These are phyloP conservation scores for Crithidia fasciculata DNA, from an alignment of 208 protist species.

Conservation along the genomic window DNA sequence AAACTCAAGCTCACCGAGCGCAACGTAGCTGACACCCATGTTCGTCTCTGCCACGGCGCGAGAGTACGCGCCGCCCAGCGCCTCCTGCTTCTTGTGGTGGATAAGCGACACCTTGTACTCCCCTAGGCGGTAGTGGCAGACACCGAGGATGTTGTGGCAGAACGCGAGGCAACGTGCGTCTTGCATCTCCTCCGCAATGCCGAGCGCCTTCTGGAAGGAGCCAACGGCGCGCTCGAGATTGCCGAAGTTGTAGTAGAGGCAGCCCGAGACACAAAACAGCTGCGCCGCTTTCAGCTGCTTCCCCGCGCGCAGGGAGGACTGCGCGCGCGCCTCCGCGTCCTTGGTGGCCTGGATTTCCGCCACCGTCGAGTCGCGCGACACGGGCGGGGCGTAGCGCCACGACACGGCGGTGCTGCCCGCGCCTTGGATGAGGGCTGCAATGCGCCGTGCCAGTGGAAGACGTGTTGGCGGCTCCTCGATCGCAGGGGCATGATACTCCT, in stretches of 20 bases:
- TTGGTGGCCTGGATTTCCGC: conserved; percentile 52
- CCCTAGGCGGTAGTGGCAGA: conserved; percentile 71
- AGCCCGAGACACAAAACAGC: conserved; percentile 62
- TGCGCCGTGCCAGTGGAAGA: conserved; percentile 62
- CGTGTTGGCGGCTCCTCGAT: conserved; percentile 73
- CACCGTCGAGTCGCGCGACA: conserved; percentile 23
- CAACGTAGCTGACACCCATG: conserved; percentile 85
- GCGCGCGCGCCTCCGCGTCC: conserved; percentile 72
- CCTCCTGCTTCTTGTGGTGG: conserved; percentile 86
- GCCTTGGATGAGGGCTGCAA: conserved; percentile 80
- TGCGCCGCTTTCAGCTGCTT: conserved; percentile 56
- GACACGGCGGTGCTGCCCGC: conserved; percentile 52
- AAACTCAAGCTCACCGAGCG: conserved; percentile 81
- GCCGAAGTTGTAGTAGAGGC: conserved; percentile 84
- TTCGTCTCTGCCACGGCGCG: conserved; percentile 86
- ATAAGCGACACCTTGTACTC: conserved; percentile 81
- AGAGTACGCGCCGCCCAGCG: conserved; percentile 78
- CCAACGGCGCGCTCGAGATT: conserved; percentile 72
- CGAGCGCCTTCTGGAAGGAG: conserved; percentile 59
- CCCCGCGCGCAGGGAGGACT: conserved; percentile 58
- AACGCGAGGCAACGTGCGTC: conserved; percentile 70
- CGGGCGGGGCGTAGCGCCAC: conserved; percentile 38
- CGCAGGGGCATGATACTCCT: conserved; percentile 65
- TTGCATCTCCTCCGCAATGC: conserved; percentile 56
- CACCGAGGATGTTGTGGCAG: conserved; percentile 88